These are phyloP conservation scores for Collybiopsis confluens DNA, from an alignment of 768 basidiomycete genomes.

Conservation along the genomic window DNA sequence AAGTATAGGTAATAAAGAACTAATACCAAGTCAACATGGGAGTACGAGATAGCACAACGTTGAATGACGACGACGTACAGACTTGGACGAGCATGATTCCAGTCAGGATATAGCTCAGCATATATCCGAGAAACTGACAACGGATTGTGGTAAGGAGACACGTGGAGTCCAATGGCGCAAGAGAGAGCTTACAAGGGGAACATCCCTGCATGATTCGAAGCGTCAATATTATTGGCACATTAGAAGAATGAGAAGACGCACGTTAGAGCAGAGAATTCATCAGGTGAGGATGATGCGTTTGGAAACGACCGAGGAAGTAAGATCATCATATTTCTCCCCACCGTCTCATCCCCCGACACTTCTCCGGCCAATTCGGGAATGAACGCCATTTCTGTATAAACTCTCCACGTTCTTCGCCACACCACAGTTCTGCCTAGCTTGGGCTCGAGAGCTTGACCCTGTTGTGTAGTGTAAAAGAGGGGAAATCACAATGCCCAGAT, in stretches of 20 bases:
- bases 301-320: neutral
- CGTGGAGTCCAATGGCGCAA: neutral
- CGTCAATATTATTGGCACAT: neutral
- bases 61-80: slow-evolving; percentile 1
- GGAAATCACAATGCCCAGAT: no score
- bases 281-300: no score
- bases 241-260: neutral
- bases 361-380: neutral
- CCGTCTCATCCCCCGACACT: no score
- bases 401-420: no score
- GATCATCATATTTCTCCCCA: neutral
- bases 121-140: slow-evolving; percentile 10
- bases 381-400: neutral
- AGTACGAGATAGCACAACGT: neutral
- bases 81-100: slow-evolving; percentile 10
- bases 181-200: slow-evolving; percentile 6
- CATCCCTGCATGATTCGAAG: slow-evolving; percentile 1
- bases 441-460: neutral
- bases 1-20: slow-evolving; percentile 9
- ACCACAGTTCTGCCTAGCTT: no score
- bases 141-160: neutral
- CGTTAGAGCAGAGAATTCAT: slow-evolving; percentile 8
- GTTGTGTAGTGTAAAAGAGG: neutral
- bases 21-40: neutral
- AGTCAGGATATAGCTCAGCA: slow-evolving; percentile 6